Conservation (phyloP, 2,329 filamentous ascomycete species). For the Pseudonectria foliicola region DNA sequence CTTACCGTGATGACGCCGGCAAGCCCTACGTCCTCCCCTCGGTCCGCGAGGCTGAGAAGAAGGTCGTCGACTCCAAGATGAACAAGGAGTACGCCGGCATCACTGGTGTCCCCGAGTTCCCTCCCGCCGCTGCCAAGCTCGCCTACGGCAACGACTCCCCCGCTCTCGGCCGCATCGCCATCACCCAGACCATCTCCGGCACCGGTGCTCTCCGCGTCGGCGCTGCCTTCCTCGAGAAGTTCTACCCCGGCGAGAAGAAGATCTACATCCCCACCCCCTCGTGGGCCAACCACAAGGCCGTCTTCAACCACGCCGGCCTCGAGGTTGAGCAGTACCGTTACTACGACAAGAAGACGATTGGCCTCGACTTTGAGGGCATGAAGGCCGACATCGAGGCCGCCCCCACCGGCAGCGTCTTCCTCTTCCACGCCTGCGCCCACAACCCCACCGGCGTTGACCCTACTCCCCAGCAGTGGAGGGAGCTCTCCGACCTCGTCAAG, state of each 20-base stretch:
- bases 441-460: slow-evolving; percentile 97
- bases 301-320: slow-evolving; percentile 90
- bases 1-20: slow-evolving; percentile 96
- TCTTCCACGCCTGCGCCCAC: slow-evolving; percentile 95
- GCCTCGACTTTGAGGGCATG: slow-evolving; percentile 94
- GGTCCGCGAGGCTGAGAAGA: slow-evolving; percentile 80
- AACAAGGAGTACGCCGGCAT: slow-evolving; percentile 99
- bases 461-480: slow-evolving; percentile 82
- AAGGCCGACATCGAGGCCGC: slow-evolving; percentile 83
- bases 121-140: slow-evolving; percentile 80
- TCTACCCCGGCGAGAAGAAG: slow-evolving; percentile 86
- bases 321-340: slow-evolving; percentile 94
- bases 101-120: slow-evolving; percentile 91
- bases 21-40: slow-evolving; percentile 97
- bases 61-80: slow-evolving; percentile 66
- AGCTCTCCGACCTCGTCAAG: slow-evolving; percentile 84
- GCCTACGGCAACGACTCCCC: slow-evolving; percentile 80
- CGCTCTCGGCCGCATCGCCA: slow-evolving; percentile 72
- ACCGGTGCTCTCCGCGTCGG: slow-evolving; percentile 94
- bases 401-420: slow-evolving; percentile 77
- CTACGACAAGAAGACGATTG: slow-evolving; percentile 98
- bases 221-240: slow-evolving; percentile 84
- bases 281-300: slow-evolving; percentile 96
- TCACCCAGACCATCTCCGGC: slow-evolving; percentile 97
- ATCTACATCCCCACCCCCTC: slow-evolving; percentile 95